Evolutionary conservation across 2,329 filamentous ascomycete genomes (phyloP), one percentile per base, ranked within the genome.

Genomic region (Colletotrichum sp.): DNA sequence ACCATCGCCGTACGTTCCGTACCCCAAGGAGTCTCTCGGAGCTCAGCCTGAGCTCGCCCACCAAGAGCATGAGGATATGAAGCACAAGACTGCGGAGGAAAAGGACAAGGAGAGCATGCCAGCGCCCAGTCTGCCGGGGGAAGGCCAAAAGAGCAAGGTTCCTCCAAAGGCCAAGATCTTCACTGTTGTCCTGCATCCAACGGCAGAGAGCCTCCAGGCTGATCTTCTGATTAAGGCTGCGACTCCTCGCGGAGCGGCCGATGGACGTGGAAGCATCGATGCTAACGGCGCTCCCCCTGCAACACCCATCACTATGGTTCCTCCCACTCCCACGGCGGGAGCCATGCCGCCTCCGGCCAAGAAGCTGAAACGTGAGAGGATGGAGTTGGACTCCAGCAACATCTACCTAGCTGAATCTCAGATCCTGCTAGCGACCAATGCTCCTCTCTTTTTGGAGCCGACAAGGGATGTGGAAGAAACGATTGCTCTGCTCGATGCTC

Each of bases 131-230:
- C 85, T 89, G 68, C 86, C 87, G 7, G 77, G 81, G 2, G 89
- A 90, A 48, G 83, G 81, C 3, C 85, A 87, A 59, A 88, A 87
- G 77, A 83, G 78, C 75, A 88, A 88, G 72, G 79, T 78, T 34
- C 84, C 87, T 14, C 82, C 86, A 4, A 94, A 94, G 77, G 90
- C 92, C 4, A 93, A 89, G 77, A 86, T 96, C 16, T 92, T 89
- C 77, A 98, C 95, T 0, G 90, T 94, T 3, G 96, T 98, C 7
- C 89, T 99, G 18, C 94, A 95, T 75, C 96, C 96, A 4, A 98
- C 97, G 1, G 87, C 92, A 4, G 90, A 95, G 78, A 95, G 93
- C 24, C 86, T 95, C 64, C 90, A 96, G 74, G 90, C 91, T 67
- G 96, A 98, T 81, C 88, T 98, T 64, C 88, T 92, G 56, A 89